Base-by-base conservation (phyloP, 2,329 filamentous ascomycete species). In the Verticillium longisporum region DNA sequence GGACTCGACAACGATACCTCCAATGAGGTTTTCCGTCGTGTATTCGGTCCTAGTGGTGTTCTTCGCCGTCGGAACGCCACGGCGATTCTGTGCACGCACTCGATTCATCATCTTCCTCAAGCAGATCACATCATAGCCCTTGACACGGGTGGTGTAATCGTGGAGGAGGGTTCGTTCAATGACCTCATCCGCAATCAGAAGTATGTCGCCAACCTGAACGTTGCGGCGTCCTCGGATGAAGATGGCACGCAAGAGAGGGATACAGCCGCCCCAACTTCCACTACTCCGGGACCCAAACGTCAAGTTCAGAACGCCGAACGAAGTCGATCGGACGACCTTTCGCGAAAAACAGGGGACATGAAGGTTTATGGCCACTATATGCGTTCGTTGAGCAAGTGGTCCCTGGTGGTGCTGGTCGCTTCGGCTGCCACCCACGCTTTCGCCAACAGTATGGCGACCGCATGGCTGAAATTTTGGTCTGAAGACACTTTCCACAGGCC, bases 51-150 rank as follows among this genome's bases (percentile, higher is more conserved):
- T 4, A 66, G 64, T 1, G 72, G 73, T 1, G 55, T 66, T 6
- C 60, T 75, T 2, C 37, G 57, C 13, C 62, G 62, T 14, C 61
- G 62, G 31, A 45, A 57, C 2, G 55, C 61, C 14, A 64, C 62
- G 1, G 61, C 58, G 0, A 55, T 66, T 13, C 21, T 65, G 1
- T 70, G 73, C 53, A 73, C 70, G 1, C 72, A 75, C 53, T 71
- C 71, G 0, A 63, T 74, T 4, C 65, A 68, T 0, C 68, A 72
- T 55, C 59, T 78, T 3, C 69, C 73, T 0, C 64, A 66, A 38
- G 77, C 71, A 60, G 78, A 84, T 55, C 75, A 80, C 37, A 76
- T 84, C 7, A 75, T 84, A 45, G 78, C 76, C 0, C 73, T 85
- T 0, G 74, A 73, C 0, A 38, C 65, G 0, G 72, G 75, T 10